Base-by-base conservation (phyloP, 148 eudicot genomes). In the Silene conica region DNA sequence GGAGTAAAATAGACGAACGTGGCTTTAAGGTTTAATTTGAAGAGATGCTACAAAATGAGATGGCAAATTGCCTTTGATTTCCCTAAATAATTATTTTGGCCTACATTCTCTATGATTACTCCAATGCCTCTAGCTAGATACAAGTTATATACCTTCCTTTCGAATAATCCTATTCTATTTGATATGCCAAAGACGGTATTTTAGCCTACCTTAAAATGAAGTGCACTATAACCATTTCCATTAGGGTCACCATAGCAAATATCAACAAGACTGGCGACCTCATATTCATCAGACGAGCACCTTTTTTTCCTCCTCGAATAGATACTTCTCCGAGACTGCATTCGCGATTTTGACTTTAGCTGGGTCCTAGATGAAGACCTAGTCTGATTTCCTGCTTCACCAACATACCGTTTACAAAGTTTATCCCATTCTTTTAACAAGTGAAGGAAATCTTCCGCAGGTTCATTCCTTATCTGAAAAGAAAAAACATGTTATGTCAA, bases 361-460 rank as follows among this genome's bases (percentile, higher is more conserved):
- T 9, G 61, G 19, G 73, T 77, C 64, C 76, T 79, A 75, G 81
- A 75, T 58, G 73, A 77, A 41, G 82, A 80, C 72, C 77, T 63
- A 18, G 70, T 76, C 60, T 78, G 34, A 75, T 65, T 84, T 72
- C 82, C 81, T 50, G 78, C 65, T 80, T 82, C 79, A 70, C 71
- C 82, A 23, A 73, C 77, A 78, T 87, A 86, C 16, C 71, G 64
- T 31, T 87, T 87, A 77, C 97, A 92, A 61, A 95, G 88, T 70
- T 85, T 87, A 79, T 92, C 89, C 98, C 98, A 95, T 77, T 82
- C 87, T 83, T 81, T 90, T 79, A 95, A 63, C 72, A 95, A 86
- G 83, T 85, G 80, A 54, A 95, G 96, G 72, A 88, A 92, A 77
- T 95, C 93, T 59, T 95, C 93, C 19, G 90, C 97, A 69, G 82